Conservation (phyloP, 225 moss, liverwort and hornwort species). For the Straminergon stramineum region DNA sequence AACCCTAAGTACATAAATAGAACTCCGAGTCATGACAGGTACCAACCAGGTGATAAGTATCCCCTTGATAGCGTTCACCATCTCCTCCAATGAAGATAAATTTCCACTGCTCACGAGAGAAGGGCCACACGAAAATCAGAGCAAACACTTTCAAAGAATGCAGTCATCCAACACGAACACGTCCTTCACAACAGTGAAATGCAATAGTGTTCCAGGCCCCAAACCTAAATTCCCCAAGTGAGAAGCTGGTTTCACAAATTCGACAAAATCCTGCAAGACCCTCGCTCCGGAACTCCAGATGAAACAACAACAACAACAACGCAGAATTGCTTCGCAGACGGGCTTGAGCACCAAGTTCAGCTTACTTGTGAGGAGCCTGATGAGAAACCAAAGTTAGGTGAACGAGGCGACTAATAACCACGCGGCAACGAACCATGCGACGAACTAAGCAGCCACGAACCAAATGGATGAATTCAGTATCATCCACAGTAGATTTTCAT, state of each 20-base stretch:
- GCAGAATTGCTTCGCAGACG: not conserved
- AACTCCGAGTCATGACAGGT: not conserved
- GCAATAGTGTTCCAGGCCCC: not conserved
- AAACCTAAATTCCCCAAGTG: not conserved
- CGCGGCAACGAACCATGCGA: not conserved
- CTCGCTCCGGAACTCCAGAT: not conserved
- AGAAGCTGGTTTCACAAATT: not conserved
- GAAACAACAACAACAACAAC: not conserved
- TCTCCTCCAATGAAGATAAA: not conserved
- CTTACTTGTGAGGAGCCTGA: not conserved
- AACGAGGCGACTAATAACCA: not conserved
- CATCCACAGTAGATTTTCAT: not conserved
- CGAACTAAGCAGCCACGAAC: not conserved
- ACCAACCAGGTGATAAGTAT: slow-evolving; percentile 50
- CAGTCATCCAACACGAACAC: not conserved
- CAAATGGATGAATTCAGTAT: not conserved
- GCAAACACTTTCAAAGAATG: not conserved
- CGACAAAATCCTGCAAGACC: not conserved
- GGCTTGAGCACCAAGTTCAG: no score
- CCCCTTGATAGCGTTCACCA: slow-evolving; percentile 70
- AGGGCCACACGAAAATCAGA: not conserved
- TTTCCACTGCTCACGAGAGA: not conserved
- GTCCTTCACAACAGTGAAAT: not conserved
- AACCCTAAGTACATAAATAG: not conserved
- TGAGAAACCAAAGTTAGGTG: not conserved